These are phyloP conservation scores for Eremothecium coryli DNA, from an alignment of 1,139 yeast species.

Conservation along the genomic window DNA sequence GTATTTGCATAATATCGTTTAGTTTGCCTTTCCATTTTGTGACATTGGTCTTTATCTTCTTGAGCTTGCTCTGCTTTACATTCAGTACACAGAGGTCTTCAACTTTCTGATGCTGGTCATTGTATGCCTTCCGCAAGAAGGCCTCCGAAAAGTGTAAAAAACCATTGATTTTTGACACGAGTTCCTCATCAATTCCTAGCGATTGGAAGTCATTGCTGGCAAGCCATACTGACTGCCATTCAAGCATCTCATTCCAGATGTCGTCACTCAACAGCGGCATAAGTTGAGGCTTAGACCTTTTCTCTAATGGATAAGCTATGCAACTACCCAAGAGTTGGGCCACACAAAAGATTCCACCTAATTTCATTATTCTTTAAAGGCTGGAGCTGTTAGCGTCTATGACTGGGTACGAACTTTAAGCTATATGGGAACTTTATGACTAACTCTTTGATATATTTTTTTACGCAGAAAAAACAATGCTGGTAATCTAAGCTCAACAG, in stretches of 20 bases:
- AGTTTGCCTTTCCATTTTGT: conserved; percentile 1
- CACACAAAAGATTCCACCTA: not conserved
- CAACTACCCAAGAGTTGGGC: not conserved
- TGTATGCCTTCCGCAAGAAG: conserved; percentile 1
- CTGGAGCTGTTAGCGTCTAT: no score
- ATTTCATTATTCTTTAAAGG: not conserved
- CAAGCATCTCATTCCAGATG: conserved; percentile 3
- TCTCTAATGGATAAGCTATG: not conserved
- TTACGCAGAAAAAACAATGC: no score
- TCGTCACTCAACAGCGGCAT: not conserved
- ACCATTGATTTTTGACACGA: conserved; percentile 2
- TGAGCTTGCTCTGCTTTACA: not conserved
- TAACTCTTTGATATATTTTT: no score
- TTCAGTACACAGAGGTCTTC: not conserved
- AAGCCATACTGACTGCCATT: conserved; percentile 5
- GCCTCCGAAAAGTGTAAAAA: conserved; percentile 3
- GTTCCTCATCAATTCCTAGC: not conserved
- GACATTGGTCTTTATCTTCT: conserved; percentile 1
- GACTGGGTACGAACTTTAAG: no score
- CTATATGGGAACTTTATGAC: no score
- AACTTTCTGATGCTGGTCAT: not conserved
- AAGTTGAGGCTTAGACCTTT: not conserved
- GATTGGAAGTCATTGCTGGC: conserved; percentile 4
- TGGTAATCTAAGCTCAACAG: not conserved
- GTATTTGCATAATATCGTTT: not conserved